phyloP scores from a whole-genome alignment of 108 stramenopile genomes.

The Fragilaria radians region DNA sequence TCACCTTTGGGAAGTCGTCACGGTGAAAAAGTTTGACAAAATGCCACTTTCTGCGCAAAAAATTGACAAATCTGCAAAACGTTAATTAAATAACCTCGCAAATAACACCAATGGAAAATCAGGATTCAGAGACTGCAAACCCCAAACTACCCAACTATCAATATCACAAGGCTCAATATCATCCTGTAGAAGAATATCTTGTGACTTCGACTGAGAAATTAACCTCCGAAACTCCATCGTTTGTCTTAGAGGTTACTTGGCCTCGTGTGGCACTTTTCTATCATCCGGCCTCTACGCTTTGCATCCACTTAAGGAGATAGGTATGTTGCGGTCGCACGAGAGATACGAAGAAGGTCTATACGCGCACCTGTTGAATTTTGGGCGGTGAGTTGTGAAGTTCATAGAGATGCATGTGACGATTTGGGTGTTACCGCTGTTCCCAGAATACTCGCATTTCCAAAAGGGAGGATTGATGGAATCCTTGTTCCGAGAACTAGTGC shows the following conservation, averaged over 20 bases:
- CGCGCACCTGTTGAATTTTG: conserved; percentile 34
- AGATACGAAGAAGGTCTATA: conserved; percentile 21
- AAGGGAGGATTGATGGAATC: conserved; percentile 22
- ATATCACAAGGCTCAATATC: not conserved
- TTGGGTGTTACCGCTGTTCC: conserved; percentile 29
- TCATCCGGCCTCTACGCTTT: conserved; percentile 28
- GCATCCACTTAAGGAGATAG: conserved; percentile 17
- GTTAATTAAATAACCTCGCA: no score
- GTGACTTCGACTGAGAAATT: not conserved
- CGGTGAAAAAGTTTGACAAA: no score
- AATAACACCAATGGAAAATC: not conserved
- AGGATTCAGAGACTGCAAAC: not conserved
- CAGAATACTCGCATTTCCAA: conserved; percentile 23
- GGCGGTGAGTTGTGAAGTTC: conserved; percentile 30
- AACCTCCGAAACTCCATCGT: conserved; percentile 18
- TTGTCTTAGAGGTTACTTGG: conserved; percentile 45
- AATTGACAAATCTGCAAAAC: no score
- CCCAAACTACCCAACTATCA: not conserved
- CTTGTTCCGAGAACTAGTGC: not conserved
- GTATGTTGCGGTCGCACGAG: conserved; percentile 23
- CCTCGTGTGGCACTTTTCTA: conserved; percentile 35
- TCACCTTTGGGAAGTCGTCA: no score
- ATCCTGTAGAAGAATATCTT: conserved; percentile 4
- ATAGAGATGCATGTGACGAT: conserved; percentile 31
- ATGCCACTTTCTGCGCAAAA: no score